Evolutionary conservation across 306 rosid genomes (phyloP), one percentile per base, ranked within the genome.

Genomic region (Geum urbanum): DNA sequence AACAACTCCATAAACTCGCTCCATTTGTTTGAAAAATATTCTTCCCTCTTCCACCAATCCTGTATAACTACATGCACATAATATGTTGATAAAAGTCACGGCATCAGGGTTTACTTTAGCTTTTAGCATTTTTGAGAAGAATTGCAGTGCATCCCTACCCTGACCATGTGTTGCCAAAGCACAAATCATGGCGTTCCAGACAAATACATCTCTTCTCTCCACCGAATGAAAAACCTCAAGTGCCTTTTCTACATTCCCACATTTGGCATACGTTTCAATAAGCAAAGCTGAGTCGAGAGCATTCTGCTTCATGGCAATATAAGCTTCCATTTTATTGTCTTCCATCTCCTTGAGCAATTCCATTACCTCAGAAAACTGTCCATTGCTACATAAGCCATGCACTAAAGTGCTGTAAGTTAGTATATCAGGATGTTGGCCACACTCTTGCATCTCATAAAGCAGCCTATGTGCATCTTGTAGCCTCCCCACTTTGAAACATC

Each of bases 151-250:
- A 15, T 50, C 85, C 72, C 72, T 77, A 61, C 85, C 94, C 19
- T 53, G 76, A 62, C 92, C 90, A 37, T 88, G 86, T 90, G 83
- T 88, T 24, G 87, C 94, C 65, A 81, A 74, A 60, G 83, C 86
- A 50, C 79, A 86, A 77, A 88, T 85, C 90, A 83, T 85, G 58
- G 87, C 84, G 7, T 88, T 83, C 90, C 94, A 88, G 68, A 79
- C 82, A 45, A 70, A 88, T 67, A 85, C 88, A 63, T 88, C 94
- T 79, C 76, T 85, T 68, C 46, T 76, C 74, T 79, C 86, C 19
- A 10, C 82, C 0, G 73, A 75, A 20, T 27, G 35, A 74, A 85
- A 85, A 12, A 85, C 86, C 68, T 79, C 88, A 20, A 72, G 78
- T 37, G 87, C 84, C 72, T 83, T 81, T 61, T 88, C 81, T 51